A percentile compares a stretch with the other conserved stretches of the same genome.
Conservation (phyloP, 2,329 filamentous ascomycete genomes). For the Camptophora hylomeconis region DNA sequence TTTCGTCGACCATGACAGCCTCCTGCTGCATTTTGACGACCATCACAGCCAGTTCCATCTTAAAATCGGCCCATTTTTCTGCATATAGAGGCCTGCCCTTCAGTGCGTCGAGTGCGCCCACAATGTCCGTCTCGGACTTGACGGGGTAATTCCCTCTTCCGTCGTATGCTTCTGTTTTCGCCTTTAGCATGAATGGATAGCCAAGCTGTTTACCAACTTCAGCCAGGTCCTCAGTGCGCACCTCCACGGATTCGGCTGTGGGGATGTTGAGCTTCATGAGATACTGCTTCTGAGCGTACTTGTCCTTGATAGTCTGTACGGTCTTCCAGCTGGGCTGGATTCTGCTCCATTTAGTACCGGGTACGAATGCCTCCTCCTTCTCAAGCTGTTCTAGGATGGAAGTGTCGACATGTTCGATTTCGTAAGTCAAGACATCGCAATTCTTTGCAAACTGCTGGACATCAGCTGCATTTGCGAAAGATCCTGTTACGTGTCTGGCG, state of each 20-base stretch:
- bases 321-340: slow-evolving; percentile 70
- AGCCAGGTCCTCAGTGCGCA: slow-evolving; percentile 47
- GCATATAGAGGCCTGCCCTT: slow-evolving; percentile 65
- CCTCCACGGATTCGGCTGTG: slow-evolving; percentile 51
- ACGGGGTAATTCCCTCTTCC: slow-evolving; percentile 58
- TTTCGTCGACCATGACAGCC: slow-evolving; percentile 36
- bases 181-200: slow-evolving; percentile 78
- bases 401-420: slow-evolving; percentile 83
- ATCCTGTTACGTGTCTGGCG: slow-evolving; percentile 56
- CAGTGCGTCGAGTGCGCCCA: slow-evolving; percentile 56
- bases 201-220: slow-evolving; percentile 43
- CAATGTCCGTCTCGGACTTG: slow-evolving; percentile 45
- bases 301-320: slow-evolving; percentile 72
- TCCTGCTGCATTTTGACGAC: slow-evolving; percentile 74
- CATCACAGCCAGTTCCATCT: slow-evolving; percentile 83
- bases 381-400: slow-evolving; percentile 68
- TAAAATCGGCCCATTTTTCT: slow-evolving; percentile 79
- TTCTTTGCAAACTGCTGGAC: slow-evolving; percentile 59
- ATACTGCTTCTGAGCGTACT: slow-evolving; percentile 70
- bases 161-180: slow-evolving; percentile 72
- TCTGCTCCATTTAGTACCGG: slow-evolving; percentile 19
- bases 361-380: slow-evolving; percentile 17
- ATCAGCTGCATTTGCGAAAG: slow-evolving; percentile 67
- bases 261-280: slow-evolving; percentile 50
- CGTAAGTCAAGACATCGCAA: slow-evolving; percentile 71